Percentiles rank a stretch among this genome's conserved stretches.
Conservation (phyloP, 1,284 basidiomycete genomes). For the Hemileccinum hortonii region DNA sequence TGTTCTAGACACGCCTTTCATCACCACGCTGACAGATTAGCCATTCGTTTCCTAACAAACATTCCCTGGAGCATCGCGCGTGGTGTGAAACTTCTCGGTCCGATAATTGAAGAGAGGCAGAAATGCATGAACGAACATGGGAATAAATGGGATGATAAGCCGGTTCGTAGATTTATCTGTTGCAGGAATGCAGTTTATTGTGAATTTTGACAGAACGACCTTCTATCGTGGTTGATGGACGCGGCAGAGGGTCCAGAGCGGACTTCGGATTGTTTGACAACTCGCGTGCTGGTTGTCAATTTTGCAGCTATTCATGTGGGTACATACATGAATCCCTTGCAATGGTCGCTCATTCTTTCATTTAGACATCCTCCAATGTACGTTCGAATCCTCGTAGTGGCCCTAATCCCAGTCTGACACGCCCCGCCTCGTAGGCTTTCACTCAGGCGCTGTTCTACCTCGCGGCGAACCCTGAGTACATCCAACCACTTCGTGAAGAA, state of each 20-base stretch:
- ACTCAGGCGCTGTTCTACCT: not conserved
- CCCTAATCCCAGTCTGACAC: not conserved
- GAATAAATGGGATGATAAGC: constrained; percentile 38
- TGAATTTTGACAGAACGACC: not conserved
- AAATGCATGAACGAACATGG: constrained; percentile 34
- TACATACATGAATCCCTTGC: not conserved
- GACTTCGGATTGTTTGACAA: constrained; percentile 29
- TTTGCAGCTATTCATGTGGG: constrained; percentile 34
- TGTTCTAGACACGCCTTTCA: not conserved
- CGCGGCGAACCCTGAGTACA: not conserved
- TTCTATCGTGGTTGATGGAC: constrained; percentile 2
- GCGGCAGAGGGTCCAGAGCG: not conserved
- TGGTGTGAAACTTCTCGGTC: constrained; percentile 29
- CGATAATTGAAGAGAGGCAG: constrained; percentile 40
- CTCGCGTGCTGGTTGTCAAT: constrained; percentile 35
- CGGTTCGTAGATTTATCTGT: constrained; percentile 27
- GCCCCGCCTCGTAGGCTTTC: not conserved
- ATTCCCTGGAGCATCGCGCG: not conserved
- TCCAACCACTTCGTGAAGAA: constrained; percentile 1
- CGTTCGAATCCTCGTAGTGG: not conserved
- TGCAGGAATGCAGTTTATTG: too few relatives aligned
- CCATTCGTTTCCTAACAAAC: not conserved
- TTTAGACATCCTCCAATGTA: not conserved
- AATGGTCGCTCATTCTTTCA: not conserved
- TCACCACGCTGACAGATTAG: not conserved